A percentile compares a stretch with the other conserved stretches of the same genome.
phyloP scores from a whole-genome alignment of 208 protist genomes.

The Angomonas deanei region DNA sequence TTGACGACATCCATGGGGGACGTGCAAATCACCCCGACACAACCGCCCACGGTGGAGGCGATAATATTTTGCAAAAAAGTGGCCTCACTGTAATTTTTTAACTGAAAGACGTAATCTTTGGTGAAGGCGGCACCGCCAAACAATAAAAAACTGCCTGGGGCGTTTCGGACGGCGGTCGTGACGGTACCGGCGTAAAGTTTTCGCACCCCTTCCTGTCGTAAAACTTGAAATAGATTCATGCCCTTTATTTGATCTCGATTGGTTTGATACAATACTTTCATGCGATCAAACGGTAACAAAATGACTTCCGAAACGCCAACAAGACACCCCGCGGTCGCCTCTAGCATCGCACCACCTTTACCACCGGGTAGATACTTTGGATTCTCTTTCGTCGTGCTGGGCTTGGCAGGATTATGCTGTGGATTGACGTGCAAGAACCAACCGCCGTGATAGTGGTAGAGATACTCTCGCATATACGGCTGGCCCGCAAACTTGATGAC shows the following conservation, averaged over 20 bases:
- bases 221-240: slow-evolving; percentile 23
- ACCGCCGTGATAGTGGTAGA: slow-evolving; percentile 29
- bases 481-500: slow-evolving; percentile 77
- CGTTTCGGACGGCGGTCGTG: slow-evolving; percentile 60
- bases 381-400: not conserved
- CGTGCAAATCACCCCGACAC: slow-evolving; percentile 48
- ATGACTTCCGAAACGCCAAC: slow-evolving; percentile 57
- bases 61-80: slow-evolving; percentile 67
- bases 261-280: slow-evolving; percentile 78
- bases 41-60: slow-evolving; percentile 54
- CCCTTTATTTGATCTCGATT: slow-evolving; percentile 42
- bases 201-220: slow-evolving; percentile 26
- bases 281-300: slow-evolving; percentile 71
- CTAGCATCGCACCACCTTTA: slow-evolving; percentile 33
- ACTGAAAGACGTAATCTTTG: slow-evolving; percentile 59
- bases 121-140: slow-evolving; percentile 70
- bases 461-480: slow-evolving; percentile 63
- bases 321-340: slow-evolving; percentile 46
- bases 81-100: slow-evolving; percentile 55
- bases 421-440: slow-evolving; percentile 25
- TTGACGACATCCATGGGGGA: slow-evolving; percentile 82
- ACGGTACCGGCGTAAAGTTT: slow-evolving; percentile 51
- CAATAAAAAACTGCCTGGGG: slow-evolving; percentile 52
- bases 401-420: not conserved
- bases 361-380: slow-evolving; percentile 12